phyloP scores from a whole-genome alignment of 2,329 filamentous ascomycete species.

The Neobulgaria alba region DNA sequence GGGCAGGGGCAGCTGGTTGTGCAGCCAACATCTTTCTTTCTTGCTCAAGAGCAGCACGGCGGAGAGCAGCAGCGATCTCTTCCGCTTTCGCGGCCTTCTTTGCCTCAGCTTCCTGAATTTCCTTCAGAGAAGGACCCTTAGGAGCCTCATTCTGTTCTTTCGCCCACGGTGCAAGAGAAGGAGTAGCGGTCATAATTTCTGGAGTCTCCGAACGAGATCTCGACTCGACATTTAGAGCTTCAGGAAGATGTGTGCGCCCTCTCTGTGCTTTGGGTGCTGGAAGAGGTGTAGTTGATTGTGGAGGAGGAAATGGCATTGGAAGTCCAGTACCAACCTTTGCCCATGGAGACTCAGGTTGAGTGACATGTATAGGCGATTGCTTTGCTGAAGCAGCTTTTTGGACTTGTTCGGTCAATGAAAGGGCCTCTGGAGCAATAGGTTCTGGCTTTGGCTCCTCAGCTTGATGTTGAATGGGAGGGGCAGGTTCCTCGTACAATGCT shows the following conservation, averaged over 20 bases:
- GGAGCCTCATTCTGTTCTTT: constrained; percentile 68
- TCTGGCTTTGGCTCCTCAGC: constrained; percentile 15
- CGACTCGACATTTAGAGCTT: constrained; percentile 53
- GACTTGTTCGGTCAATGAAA: constrained; percentile 77
- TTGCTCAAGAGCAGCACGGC: constrained; percentile 71
- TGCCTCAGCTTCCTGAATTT: constrained; percentile 94
- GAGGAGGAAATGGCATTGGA: constrained; percentile 66
- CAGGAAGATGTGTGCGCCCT: constrained; percentile 73
- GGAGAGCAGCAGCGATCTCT: constrained; percentile 67
- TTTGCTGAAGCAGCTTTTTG: constrained; percentile 62
- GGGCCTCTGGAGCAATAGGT: constrained; percentile 36
- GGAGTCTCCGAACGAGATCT: constrained; percentile 75
- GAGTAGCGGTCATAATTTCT: constrained; percentile 41
- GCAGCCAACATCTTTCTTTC: constrained; percentile 51
- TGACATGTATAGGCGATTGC: constrained; percentile 40
- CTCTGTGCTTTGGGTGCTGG: constrained; percentile 85
- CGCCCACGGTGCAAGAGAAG: constrained; percentile 89
- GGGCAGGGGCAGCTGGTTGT: constrained; percentile 54
- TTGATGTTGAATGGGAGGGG: constrained; percentile 4
- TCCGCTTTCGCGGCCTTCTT: constrained; percentile 86
- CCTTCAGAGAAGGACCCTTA: constrained; percentile 85
- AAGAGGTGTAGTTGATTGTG: constrained; percentile 68
- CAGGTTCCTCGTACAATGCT: constrained; percentile 14
- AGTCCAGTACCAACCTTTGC: constrained; percentile 54
- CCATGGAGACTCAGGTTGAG: constrained; percentile 44